Evolutionary conservation across 306 rosid genomes (phyloP), one percentile per base, ranked within the genome.

Genomic region (Cucurbita maxima): DNA sequence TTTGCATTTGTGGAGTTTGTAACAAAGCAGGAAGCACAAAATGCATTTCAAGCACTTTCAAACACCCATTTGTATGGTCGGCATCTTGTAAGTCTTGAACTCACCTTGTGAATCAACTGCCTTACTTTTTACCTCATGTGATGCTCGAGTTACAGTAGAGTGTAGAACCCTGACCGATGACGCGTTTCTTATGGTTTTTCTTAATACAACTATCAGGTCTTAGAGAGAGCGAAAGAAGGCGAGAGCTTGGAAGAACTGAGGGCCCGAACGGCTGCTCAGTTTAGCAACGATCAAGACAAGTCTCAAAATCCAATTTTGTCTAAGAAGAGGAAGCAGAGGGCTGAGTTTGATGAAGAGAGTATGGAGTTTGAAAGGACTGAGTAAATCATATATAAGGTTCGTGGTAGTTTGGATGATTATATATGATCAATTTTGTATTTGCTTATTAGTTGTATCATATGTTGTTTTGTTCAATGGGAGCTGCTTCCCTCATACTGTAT

Each of bases 1-100:
- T 93, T 93, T 86, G 96, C 94, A 59, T 93, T 93, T 82, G 94
- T 93, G 63, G 98, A 90, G 79, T 93, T 78, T 81, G 89, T 83
- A 62, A 87, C 98, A 76, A 91, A 90, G 85, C 98, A 93, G 79
- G 98, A 90, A 75, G 85, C 96, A 38, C 79, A 87, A 66, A 88
- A 90, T 81, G 96, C 96, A 19, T 72, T 88, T 60, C 52, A 85
- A 76, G 94, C 97, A 20, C 97, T 93, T 81, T 85, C 90, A 67
- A 86, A 80, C 78, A 89, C 90, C 76, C 97, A 93, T 58, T 52
- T 93, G 53, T 90, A 87, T 6, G 96, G 97, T 10, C 92, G 99
- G 52, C 99, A 85, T 84, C 86, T 94, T 87, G 99, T 94, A 89
- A 77, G 95, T 78, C 40, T 68, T 47, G 22, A 45, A 47, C 73